Percentiles rank a stretch among this genome's conserved stretches.
These are phyloP conservation scores for Cryptococcus hybrid DNA, from an alignment of 1,284 basidiomycete species.

Conservation along the genomic window DNA sequence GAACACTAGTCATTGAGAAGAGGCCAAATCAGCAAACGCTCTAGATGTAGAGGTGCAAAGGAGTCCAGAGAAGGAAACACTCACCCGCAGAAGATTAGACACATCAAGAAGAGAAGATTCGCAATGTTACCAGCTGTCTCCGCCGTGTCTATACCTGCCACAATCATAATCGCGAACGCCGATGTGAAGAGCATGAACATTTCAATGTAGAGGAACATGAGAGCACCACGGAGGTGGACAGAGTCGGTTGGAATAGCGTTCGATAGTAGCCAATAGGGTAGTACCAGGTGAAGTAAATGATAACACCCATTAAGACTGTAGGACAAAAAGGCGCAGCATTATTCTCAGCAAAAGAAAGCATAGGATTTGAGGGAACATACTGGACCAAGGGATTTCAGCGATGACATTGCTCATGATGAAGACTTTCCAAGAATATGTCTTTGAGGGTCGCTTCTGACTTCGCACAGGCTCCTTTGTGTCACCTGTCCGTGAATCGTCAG, in stretches of 20 bases:
- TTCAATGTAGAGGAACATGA: conserved; percentile 45
- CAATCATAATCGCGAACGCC: conserved; percentile 48
- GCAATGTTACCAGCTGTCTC: conserved; percentile 52
- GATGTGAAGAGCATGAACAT: conserved; percentile 50
- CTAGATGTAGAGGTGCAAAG: not conserved
- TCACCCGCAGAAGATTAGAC: conserved; percentile 51
- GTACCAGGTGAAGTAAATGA: conserved; percentile 53
- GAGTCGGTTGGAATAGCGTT: conserved; percentile 42
- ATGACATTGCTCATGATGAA: conserved; percentile 54
- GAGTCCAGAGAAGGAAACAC: conserved; percentile 2
- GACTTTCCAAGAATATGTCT: conserved; percentile 80
- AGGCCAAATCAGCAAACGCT: conserved; percentile 7
- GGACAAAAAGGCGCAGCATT: not conserved
- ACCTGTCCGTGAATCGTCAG: conserved; percentile 12
- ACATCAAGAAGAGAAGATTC: conserved; percentile 50
- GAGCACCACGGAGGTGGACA: conserved; percentile 39
- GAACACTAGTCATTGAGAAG: conserved; percentile 48
- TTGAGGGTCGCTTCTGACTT: conserved; percentile 67
- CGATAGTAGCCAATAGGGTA: conserved; percentile 50
- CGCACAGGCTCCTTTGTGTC: conserved; percentile 60
- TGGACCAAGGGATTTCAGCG: conserved; percentile 45
- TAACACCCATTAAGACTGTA: conserved; percentile 52
- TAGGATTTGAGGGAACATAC: not conserved
- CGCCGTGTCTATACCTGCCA: conserved; percentile 45
- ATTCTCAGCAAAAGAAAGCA: not conserved